Evolutionary conservation across 805 yeast genomes (phyloP).

Genomic region (Scheffersomyces stipitis): DNA sequence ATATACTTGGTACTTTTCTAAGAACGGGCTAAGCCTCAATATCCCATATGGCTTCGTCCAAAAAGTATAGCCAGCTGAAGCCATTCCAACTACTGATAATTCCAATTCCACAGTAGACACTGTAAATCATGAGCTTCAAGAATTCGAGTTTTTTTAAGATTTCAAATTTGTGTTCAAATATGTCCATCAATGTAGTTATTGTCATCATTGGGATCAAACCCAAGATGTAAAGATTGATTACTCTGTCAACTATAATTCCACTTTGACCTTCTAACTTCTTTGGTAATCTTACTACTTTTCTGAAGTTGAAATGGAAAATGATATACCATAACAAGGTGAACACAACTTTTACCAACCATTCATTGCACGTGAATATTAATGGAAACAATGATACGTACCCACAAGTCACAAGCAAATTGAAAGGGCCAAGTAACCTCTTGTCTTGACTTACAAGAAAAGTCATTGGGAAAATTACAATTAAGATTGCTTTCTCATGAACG

Average conservation of each 20-base stretch:
- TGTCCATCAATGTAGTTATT: slow-evolving; percentile 43
- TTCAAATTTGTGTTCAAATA: slow-evolving; percentile 55
- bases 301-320: slow-evolving; percentile 68
- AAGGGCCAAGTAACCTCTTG: slow-evolving; percentile 68
- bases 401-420: slow-evolving; percentile 67
- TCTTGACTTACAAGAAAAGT: slow-evolving; percentile 73
- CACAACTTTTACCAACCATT: slow-evolving; percentile 70
- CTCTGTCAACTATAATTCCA: slow-evolving; percentile 59
- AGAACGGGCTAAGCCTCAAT: slow-evolving; percentile 12
- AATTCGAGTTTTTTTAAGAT: slow-evolving; percentile 65
- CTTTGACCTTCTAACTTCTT: slow-evolving; percentile 19
- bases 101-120: slow-evolving; percentile 86
- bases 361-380: slow-evolving; percentile 73
- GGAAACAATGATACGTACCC: slow-evolving; percentile 92
- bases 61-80: slow-evolving; percentile 82
- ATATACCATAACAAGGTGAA: slow-evolving; percentile 87
- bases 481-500: slow-evolving; percentile 96
- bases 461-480: slow-evolving; percentile 84
- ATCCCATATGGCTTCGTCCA: slow-evolving; percentile 72
- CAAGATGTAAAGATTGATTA: slow-evolving; percentile 63
- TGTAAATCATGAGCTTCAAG: slow-evolving; percentile 73
- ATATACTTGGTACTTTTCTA: too few relatives aligned
- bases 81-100: slow-evolving; percentile 86
- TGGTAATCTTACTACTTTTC: slow-evolving; percentile 66
- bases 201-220: slow-evolving; percentile 66